phyloP scores from a whole-genome alignment of 306 rosid species.

The Cajanus cajan region DNA sequence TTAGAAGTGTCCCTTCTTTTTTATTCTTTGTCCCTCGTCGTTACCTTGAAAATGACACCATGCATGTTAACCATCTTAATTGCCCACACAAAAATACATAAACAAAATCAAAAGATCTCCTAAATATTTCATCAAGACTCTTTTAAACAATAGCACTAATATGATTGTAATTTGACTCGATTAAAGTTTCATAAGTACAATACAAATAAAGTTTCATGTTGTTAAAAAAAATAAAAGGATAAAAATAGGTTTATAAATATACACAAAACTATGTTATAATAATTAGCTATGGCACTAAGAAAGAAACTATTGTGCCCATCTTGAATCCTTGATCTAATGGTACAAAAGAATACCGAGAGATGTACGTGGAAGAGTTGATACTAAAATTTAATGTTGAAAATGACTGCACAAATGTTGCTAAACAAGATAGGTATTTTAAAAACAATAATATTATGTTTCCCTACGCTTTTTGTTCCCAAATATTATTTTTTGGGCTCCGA shows the following conservation, averaged over 20 bases:
- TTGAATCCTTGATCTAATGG: no score
- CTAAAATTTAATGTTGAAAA: background rate
- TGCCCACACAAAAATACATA: background rate
- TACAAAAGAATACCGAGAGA: background rate
- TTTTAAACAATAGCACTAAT: background rate
- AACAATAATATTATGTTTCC: background rate
- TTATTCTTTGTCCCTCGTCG: background rate
- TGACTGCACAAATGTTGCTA: background rate
- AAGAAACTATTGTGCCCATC: no score
- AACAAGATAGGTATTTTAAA: background rate
- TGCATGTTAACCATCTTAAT: background rate
- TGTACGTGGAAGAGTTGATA: no score
- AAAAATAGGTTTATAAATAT: no score
- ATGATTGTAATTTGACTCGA: background rate
- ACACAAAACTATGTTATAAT: no score
- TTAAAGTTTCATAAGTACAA: no score
- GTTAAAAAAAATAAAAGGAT: no score
- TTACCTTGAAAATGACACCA: background rate
- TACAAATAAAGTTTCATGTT: no score
- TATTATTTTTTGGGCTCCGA: background rate
- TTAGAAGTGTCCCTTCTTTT: slow-evolving; percentile 17
- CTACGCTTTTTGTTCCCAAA: background rate
- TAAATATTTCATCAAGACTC: background rate
- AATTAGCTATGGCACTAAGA: no score
- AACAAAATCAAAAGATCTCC: background rate